Conservation (phyloP, 1,284 basidiomycete species). For the Fereydounia khargensis region DNA sequence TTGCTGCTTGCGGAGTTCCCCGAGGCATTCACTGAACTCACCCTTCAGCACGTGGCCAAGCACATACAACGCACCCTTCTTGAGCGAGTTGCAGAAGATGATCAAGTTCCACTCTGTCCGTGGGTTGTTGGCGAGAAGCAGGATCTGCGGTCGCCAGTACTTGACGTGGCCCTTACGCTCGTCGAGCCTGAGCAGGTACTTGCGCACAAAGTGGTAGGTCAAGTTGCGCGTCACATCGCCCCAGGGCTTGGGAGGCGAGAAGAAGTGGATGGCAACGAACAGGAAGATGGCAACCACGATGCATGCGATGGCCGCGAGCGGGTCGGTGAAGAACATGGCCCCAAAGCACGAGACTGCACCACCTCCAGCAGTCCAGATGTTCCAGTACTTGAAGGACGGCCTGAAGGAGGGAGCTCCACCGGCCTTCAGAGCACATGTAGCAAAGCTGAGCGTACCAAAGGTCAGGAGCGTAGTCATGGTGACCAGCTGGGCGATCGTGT, state of each 20-base stretch:
- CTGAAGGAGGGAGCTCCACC: slow-evolving; percentile 56
- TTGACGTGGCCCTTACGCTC: slow-evolving; percentile 56
- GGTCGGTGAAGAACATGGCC: slow-evolving; percentile 55
- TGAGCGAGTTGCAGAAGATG: slow-evolving; percentile 57
- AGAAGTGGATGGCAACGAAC: slow-evolving; percentile 52
- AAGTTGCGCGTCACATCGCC: slow-evolving; percentile 56
- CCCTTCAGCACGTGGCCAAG: slow-evolving; percentile 56
- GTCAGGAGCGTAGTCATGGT: slow-evolving; percentile 56
- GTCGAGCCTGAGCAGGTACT: slow-evolving; percentile 54
- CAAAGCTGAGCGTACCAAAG: slow-evolving; percentile 52
- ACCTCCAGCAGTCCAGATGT: slow-evolving; percentile 55
- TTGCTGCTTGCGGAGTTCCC: slow-evolving; percentile 51
- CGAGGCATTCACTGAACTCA: slow-evolving; percentile 52
- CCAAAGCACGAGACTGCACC: slow-evolving; percentile 46
- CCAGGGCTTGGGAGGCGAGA: slow-evolving; percentile 56
- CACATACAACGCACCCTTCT: slow-evolving; percentile 55
- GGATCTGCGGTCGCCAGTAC: slow-evolving; percentile 56
- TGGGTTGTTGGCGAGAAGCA: slow-evolving; percentile 54
- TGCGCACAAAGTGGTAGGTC: slow-evolving; percentile 55
- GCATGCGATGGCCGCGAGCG: slow-evolving; percentile 39
- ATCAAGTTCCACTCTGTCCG: slow-evolving; percentile 55
- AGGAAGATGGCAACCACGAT: slow-evolving; percentile 47
- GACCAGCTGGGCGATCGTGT: slow-evolving; percentile 55
- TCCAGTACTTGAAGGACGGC: slow-evolving; percentile 57
- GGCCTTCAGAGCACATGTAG: slow-evolving; percentile 54